Conservation (phyloP, 2,329 filamentous ascomycete genomes). For the Dactylellina drechsleri region DNA sequence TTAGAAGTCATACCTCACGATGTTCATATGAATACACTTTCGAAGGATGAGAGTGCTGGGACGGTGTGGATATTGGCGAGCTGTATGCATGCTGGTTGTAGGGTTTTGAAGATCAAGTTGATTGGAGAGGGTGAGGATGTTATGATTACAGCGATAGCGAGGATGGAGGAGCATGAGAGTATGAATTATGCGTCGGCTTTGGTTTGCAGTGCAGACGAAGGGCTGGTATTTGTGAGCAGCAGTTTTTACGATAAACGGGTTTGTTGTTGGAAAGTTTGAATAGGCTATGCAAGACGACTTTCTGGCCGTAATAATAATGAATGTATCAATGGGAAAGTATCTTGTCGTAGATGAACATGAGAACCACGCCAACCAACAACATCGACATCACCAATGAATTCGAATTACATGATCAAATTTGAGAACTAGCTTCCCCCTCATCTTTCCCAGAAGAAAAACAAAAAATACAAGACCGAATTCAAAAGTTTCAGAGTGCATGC, state of each 20-base stretch:
- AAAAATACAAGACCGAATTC: no score
- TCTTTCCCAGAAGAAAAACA: no score
- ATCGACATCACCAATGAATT: no score
- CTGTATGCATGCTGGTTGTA: conserved; percentile 90
- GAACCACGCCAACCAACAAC: no score
- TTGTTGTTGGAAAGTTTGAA: conserved; percentile 63
- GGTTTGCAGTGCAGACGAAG: conserved; percentile 59
- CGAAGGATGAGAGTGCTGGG: not conserved
- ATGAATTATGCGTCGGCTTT: conserved; percentile 92
- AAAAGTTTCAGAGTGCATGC: no score
- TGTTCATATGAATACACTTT: not conserved
- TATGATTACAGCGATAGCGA: conserved; percentile 68
- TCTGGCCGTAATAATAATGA: no score
- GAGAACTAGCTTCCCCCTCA: no score
- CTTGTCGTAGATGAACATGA: no score
- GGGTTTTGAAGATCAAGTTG: conserved; percentile 69
- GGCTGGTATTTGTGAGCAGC: conserved; percentile 58
- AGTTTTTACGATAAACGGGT: conserved; percentile 68
- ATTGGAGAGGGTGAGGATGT: conserved; percentile 78
- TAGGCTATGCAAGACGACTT: no score
- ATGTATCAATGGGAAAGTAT: no score
- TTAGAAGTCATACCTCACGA: conserved; percentile 67
- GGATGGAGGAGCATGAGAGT: conserved; percentile 85
- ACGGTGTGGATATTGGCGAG: conserved; percentile 75
- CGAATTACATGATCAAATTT: no score